Evolutionary conservation across 495 filamentous ascomycete genomes (phyloP), one percentile per base, ranked within the genome.

Genomic region (Penicillium diatomitis): DNA sequence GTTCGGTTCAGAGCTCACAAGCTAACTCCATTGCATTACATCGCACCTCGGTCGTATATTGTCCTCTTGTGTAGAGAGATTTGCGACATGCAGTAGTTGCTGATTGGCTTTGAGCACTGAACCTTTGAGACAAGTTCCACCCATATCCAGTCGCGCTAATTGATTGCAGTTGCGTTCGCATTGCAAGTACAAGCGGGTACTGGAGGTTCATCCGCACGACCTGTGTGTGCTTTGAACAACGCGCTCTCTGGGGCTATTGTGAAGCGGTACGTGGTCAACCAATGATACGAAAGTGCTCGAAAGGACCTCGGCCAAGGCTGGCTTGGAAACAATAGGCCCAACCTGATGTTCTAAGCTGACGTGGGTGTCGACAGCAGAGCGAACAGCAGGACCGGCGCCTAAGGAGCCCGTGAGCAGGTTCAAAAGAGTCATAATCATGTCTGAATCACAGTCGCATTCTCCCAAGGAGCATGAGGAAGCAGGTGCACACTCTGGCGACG

Each of bases 401-500:
- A 59, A 68, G 65, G 47, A 51, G 61, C 51, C 55, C 48, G 53
- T 55, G 39, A 50, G 33, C 50, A 52, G 44, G 50, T 39, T 46
- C 20, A 51, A 61, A 64, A 55, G 66, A 66, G 60, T 82, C 65
- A 69, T 84, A 76, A 85, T 79, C 83, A 96, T 95, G 89, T 92
- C 91, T 3, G 41, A 44, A 44, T 44, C 41, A 44, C 41, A 44
- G 78, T 88, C 86, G 78, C 87, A 87, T 80, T 87, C 88, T 76
- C 82, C 89, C 63, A 92, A 95, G 78, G 82, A 87, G 61, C 73
- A 75, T 64, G 88, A 94, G 66, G 91, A 95, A 79, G 83, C 83
- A 77, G 86, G 85, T 83, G 83, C 78, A 78, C 87, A 88, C 77
- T 95, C 91, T 75, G 84, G 85, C 76, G 88, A 94, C 73, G 88